Base-by-base conservation (phyloP, 2,329 filamentous ascomycete genomes). In the Phaeomoniella chlamydospora region DNA sequence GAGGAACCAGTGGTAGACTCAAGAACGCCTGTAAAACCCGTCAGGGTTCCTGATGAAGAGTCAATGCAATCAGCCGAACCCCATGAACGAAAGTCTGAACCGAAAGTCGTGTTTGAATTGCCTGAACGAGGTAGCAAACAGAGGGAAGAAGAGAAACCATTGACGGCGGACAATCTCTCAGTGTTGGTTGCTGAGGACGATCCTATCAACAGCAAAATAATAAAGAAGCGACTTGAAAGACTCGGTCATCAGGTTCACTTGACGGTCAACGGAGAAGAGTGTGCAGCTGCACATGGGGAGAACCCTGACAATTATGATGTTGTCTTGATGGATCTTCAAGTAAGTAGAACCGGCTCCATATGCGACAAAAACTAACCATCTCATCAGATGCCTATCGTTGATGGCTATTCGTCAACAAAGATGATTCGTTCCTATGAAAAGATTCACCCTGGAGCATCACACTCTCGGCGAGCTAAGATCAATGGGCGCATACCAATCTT, bases 301-400 rank as follows among this genome's bases (percentile, higher is more conserved):
- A 68, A 67, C 35, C 64, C 76, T 0, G 54, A 54, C 16, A 58
- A 60, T 15, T 90, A 82, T 49, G 84, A 93, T 52, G 77, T 85
- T 4, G 67, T 94, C 33, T 65, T 94, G 42, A 93, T 93, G 86
- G 86, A 93, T 51, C 85, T 94, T 71, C 84, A 93, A 68, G 84
- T 86, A 52, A 56, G 72, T 57, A 16, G n/a, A n/a, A n/a, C n/a
- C n/a, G n/a, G n/a, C n/a, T n/a, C n/a, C n/a, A 22, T n/a, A 37
- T 14, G 5, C 15, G 15, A 34, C 33, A 3, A 15, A 22, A 11
- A 31, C 34, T 43, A 37, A 40, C 12, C 33, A 13, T 33, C 19
- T 33, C 10, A 31, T 14, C 12, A 92, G 84, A 93, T 94, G 86
- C 85, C 86, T 13, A 90, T 93, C 18, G 80, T 92, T 3, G 84